Base-by-base conservation (phyloP, 2,329 filamentous ascomycete species). In the Pseudogymnoascus sp. region DNA sequence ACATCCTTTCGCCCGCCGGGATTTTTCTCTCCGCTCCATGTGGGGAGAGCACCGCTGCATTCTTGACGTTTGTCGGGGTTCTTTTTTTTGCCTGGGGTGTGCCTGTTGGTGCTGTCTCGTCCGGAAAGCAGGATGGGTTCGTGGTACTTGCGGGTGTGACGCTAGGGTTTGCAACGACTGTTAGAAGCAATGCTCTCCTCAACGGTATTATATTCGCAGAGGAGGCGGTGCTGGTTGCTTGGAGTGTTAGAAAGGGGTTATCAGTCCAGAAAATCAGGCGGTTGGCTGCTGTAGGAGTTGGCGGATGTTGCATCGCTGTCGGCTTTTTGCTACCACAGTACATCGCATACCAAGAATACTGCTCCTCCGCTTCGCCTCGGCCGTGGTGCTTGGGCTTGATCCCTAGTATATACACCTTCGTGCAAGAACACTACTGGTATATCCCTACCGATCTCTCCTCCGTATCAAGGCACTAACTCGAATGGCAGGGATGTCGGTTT, bases 401-500 rank as follows among this genome's bases (percentile, higher is more conserved):
- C 11, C 95, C 95, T 3, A 96, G 91, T 73, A 93, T 99, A 65
- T 97, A 96, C 76, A 82, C 86, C 0, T 97, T 89, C 79, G 93
- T 97, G 1, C 95, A 99, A 73, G 81, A 81, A 53, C 80, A 90
- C 70, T 97, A 99, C 75, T 99, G 95, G 93, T 96, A 81, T 74
- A 85, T 75, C 14, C 19, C 11, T 42, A 29, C 14, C 3, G 11
- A 33, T 26, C 19, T 42, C 19, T 24, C 11, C 6, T 24, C 13
- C 62, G 14, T 59, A 26, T 19, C 29, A 31, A 21, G 6, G 24
- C 59, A 26, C 40, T 66, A 61, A 63, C 21, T 24, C 11, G 14
- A 47, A 16, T 65, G 26, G 10, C 16, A 96, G 93, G 95, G 87
- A 93, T 70, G 86, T 89, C 61, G 95, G 95, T 0, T 88, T 96